These are phyloP conservation scores for Aspergillus fumigatiaffinis DNA, from an alignment of 2,329 filamentous ascomycete genomes.

Conservation along the genomic window DNA sequence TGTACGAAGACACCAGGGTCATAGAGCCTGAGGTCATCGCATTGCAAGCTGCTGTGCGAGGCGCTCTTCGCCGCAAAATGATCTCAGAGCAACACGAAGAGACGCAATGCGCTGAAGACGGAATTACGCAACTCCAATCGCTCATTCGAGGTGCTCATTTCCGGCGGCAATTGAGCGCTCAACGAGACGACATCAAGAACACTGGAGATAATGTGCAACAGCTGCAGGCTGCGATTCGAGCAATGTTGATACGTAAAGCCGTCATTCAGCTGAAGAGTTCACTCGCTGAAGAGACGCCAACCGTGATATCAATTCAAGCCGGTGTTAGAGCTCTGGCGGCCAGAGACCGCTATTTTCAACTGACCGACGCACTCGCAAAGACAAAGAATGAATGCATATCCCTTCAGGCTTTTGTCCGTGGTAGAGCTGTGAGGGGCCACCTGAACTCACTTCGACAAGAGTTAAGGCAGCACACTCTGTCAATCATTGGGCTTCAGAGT, in stretches of 20 bases:
- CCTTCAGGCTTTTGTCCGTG: slow-evolving; percentile 47
- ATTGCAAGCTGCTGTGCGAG: slow-evolving; percentile 57
- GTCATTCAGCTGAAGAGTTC: slow-evolving; percentile 21
- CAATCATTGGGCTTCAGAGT: slow-evolving; percentile 32
- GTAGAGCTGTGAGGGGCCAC: slow-evolving; percentile 26
- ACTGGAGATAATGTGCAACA: slow-evolving; percentile 46
- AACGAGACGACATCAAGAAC: slow-evolving; percentile 42
- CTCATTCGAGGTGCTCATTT: slow-evolving; percentile 64
- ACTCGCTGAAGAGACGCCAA: slow-evolving; percentile 23
- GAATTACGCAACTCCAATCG: slow-evolving; percentile 61
- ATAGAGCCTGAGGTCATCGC: slow-evolving; percentile 60
- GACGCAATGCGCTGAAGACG: slow-evolving; percentile 45
- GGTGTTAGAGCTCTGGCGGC: slow-evolving; percentile 30
- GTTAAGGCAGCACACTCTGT: slow-evolving; percentile 25
- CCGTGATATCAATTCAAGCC: slow-evolving; percentile 36
- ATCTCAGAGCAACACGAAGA: slow-evolving; percentile 19
- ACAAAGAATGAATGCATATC: slow-evolving; percentile 38
- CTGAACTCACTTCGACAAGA: slow-evolving; percentile 25
- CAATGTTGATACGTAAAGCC: slow-evolving; percentile 45
- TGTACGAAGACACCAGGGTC: slow-evolving; percentile 60
- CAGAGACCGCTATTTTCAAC: slow-evolving; percentile 37
- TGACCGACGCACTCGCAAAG: slow-evolving; percentile 40
- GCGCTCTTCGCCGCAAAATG: slow-evolving; percentile 37
- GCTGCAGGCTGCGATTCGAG: slow-evolving; percentile 59
- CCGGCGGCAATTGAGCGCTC: slow-evolving; percentile 42